Conservation (phyloP, 1,284 basidiomycete species). For the Mycosarcoma mackinlayi region DNA sequence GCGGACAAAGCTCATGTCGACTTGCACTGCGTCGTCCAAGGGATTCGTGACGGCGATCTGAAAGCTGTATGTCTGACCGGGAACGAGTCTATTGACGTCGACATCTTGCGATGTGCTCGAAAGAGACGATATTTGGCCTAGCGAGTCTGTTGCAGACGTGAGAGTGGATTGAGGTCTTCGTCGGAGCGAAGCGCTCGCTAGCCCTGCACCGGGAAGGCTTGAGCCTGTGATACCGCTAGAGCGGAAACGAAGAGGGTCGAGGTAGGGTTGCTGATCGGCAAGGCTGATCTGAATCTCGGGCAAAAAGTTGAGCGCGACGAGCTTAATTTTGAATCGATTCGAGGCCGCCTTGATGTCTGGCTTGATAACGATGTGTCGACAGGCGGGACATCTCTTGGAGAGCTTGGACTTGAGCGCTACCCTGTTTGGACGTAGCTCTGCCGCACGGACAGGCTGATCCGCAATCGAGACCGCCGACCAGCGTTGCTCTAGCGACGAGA, state of each 20-base stretch:
- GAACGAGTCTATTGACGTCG: conserved; percentile 31
- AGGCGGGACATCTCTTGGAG: conserved; percentile 92
- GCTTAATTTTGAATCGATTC: conserved; percentile 94
- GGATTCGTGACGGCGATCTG: conserved; percentile 58
- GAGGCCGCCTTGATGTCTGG: conserved; percentile 96
- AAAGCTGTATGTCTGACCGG: conserved; percentile 53
- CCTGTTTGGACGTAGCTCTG: conserved; percentile 81
- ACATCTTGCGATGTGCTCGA: conserved; percentile 18
- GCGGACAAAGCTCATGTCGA: conserved; percentile 45
- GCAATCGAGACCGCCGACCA: conserved; percentile 74
- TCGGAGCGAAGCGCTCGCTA: conserved; percentile 14
- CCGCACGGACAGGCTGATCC: conserved; percentile 72
- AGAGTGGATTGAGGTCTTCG: conserved; percentile 24
- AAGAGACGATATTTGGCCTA: conserved; percentile 9
- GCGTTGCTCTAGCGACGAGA: conserved; percentile 80
- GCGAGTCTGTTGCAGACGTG: conserved; percentile 4
- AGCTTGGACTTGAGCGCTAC: conserved; percentile 91
- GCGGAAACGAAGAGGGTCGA: conserved; percentile 24
- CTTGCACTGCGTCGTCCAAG: conserved; percentile 56
- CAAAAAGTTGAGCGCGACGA: conserved; percentile 91
- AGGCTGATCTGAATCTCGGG: conserved; percentile 77
- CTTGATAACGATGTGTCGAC: conserved; percentile 95
- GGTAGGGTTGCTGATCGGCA: conserved; percentile 37
- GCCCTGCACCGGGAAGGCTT: background rate
- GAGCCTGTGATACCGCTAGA: background rate